These are phyloP conservation scores for Blastobotrys serpentis DNA, from an alignment of 1,139 yeast species.

Conservation along the genomic window DNA sequence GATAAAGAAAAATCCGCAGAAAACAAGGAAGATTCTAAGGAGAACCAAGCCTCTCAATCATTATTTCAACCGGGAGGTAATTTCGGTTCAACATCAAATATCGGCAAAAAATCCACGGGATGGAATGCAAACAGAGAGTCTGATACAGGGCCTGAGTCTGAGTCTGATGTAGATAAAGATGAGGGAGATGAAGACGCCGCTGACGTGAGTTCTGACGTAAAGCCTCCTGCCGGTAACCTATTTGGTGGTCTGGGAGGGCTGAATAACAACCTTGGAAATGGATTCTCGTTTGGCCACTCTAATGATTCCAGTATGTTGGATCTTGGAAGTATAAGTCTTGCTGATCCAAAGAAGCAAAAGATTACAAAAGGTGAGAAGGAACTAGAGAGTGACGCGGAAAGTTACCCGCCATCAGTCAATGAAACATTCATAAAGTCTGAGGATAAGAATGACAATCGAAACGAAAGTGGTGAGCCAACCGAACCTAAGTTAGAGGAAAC, in stretches of 20 bases:
- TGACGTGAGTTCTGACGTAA: background rate
- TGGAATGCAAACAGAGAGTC: constrained; percentile 14
- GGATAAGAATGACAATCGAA: no score
- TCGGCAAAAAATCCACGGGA: no score
- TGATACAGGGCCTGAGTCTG: constrained; percentile 9
- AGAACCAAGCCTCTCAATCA: no score
- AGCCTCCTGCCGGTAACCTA: no score
- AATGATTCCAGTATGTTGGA: background rate
- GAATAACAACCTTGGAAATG: background rate
- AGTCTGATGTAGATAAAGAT: background rate
- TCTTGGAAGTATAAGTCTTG: background rate
- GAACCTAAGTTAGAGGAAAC: no score
- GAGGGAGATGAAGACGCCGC: background rate
- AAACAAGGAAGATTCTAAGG: background rate
- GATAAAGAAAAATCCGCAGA: background rate
- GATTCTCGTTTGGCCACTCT: constrained; percentile 6
- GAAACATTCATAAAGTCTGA: no score
- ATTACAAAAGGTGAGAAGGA: background rate
- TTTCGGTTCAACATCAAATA: no score
- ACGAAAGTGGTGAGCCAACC: no score
- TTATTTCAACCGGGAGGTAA: no score
- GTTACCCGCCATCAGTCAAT: no score
- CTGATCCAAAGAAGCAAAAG: background rate
- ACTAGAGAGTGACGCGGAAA: background rate
- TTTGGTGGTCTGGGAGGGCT: no score